Conservation (phyloP, 495 filamentous ascomycete genomes). For the Amniculicola lignicola region DNA sequence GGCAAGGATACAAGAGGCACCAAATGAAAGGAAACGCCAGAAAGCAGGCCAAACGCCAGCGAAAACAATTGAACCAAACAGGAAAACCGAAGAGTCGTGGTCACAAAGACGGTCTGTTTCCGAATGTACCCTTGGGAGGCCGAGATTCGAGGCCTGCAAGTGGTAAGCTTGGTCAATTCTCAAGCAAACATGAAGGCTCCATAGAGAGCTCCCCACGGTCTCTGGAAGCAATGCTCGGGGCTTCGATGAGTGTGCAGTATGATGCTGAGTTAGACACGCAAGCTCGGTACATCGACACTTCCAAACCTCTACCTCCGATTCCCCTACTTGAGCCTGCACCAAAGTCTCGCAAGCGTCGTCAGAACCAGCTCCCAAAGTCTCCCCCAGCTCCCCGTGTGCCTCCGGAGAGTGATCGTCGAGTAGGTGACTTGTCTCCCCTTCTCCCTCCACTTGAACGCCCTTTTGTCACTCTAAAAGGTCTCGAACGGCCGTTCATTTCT, state of each 20-base stretch:
- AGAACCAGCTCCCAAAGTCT: background rate
- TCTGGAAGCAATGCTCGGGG: background rate
- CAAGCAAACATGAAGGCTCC: background rate
- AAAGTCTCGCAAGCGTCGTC: background rate
- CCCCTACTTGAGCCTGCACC: conserved; percentile 8
- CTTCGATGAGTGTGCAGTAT: conserved; percentile 11
- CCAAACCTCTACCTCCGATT: conserved; percentile 6
- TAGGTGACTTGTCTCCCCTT: background rate
- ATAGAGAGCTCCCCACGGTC: background rate
- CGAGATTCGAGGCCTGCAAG: background rate
- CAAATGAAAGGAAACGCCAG: background rate
- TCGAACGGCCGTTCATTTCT: background rate
- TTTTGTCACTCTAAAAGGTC: conserved; percentile 3
- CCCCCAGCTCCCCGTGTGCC: conserved; percentile 7
- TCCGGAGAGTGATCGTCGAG: background rate
- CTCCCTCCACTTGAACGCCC: background rate
- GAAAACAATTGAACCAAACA: background rate
- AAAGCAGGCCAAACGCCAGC: background rate
- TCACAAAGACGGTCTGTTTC: background rate
- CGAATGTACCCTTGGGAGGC: background rate
- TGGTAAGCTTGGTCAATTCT: background rate
- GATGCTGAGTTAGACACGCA: background rate
- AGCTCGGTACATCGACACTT: background rate
- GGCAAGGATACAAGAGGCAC: background rate
- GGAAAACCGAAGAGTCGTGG: background rate